These are phyloP conservation scores for Pythium biforme DNA, from an alignment of 352 stramenopile species.

Conservation along the genomic window DNA sequence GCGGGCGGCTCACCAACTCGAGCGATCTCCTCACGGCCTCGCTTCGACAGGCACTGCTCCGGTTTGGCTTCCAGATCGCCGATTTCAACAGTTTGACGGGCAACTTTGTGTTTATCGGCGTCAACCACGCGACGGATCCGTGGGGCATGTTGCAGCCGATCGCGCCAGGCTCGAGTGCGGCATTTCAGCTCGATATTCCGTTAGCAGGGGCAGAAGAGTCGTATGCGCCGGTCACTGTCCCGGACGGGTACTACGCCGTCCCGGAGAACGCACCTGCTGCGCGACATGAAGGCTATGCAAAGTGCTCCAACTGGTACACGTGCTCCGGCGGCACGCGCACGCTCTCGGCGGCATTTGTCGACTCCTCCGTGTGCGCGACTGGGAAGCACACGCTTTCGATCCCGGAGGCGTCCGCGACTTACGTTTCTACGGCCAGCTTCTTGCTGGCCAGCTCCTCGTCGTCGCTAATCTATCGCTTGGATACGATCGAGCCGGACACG, in stretches of 20 bases:
- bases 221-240: slow-evolving; percentile 37
- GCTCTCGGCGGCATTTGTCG: slow-evolving; percentile 33
- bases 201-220: slow-evolving; percentile 28
- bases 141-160: slow-evolving; percentile 14
- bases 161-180: not conserved
- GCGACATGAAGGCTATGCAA: slow-evolving; percentile 34
- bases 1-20: slow-evolving; percentile 22
- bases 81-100: slow-evolving; percentile 12
- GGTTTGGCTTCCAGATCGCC: slow-evolving; percentile 18
- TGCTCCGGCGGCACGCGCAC: slow-evolving; percentile 36
- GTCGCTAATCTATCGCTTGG: slow-evolving; percentile 14
- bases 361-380: slow-evolving; percentile 32
- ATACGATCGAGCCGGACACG: slow-evolving; percentile 12
- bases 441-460: slow-evolving; percentile 23
- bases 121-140: slow-evolving; percentile 17
- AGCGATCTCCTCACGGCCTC: not conserved
- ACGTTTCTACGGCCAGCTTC: slow-evolving; percentile 39
- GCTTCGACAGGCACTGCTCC: slow-evolving; percentile 12
- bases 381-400: slow-evolving; percentile 38
- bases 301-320: slow-evolving; percentile 40
- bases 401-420: slow-evolving; percentile 32
- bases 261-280: slow-evolving; percentile 35
- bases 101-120: slow-evolving; percentile 31
- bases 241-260: slow-evolving; percentile 46
- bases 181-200: slow-evolving; percentile 26